Evolutionary conservation across 495 filamentous ascomycete genomes (phyloP), one percentile per base, ranked within the genome.

Genomic region (Neurospora sp.): DNA sequence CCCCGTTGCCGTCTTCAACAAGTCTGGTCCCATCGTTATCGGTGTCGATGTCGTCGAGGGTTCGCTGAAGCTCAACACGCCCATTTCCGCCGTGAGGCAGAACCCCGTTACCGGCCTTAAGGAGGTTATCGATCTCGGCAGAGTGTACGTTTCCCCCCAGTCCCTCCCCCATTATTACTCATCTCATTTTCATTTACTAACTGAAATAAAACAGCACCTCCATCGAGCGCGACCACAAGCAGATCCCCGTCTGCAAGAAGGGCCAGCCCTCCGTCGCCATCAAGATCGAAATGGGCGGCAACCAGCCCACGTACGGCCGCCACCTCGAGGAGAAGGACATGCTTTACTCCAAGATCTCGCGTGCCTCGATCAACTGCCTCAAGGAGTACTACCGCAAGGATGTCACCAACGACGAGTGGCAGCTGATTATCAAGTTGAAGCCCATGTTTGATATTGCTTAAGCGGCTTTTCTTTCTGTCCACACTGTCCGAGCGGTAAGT

Each of bases 211-310:
- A 72, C 77, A 97, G 94, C 18, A 90, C 92, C 75, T 93, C 91
- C 10, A 98, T 99, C 81, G 94, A 98, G 82, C 92, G 96, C 80
- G 96, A 99, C 75, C 96, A 98, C 89, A 99, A 98, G 85, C 87
- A 95, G 69, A 90, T 99, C 77, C 87, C 85, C 12, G 85, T 97
- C 69, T 94, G 92, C 85, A 99, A 98, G 85, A 94, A 93, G 84
- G 96, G 95, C 73, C 93, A 97, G 78, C 96, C 96, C 40, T 97
- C 94, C 7, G 96, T 98, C 18, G 96, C 96, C 35, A 87, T 99
- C 83, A 99, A 99, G 89, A 94, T 99, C 79, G 96, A 99, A 84
- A 88, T 87, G 86, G 95, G 94, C 18, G 84, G 92, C 27, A 95
- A 98, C 82, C 96, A 99, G 83, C 96, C 96, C 14, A 88, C 92